Evolutionary conservation across 139 green algal species (phyloP), one percentile per base, ranked within the genome.

Genomic region (Chlamydomonas incerta): DNA sequence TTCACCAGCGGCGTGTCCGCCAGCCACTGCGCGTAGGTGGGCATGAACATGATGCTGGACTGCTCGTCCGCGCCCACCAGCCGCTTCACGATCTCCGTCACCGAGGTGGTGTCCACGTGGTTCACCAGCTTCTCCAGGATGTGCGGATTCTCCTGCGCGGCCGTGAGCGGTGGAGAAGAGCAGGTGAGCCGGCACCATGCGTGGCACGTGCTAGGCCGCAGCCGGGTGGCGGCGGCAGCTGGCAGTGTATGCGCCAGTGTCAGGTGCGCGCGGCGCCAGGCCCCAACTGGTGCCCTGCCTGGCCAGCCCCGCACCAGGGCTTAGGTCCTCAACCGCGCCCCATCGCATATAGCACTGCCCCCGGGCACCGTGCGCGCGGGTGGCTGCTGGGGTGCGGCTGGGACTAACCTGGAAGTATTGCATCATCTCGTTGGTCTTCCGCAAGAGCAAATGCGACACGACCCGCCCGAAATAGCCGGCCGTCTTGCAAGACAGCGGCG

Each of bases 381-480:
- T n/a, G n/a, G n/a, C n/a, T n/a, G n/a, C n/a, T n/a, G n/a, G n/a
- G n/a, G n/a, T n/a, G n/a, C n/a, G n/a, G n/a, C n/a, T n/a, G n/a
- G n/a, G n/a, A 50, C 41, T 50, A 50, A 88, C 72, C 76, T 95
- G 87, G 65, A 98, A 83, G 87, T 97, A 95, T 80, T 92, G 76
- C 81, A 96, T 92, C 82, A 95, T 89, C 80, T 96, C 94, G 52
- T 91, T 91, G 23, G 90, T 90, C 83, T 95, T 96, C 72, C 94
- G 90, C 66, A 95, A 77, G 58, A 99, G 88, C 75, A 99, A 91
- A 75, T 92, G 93, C 29, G 87, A 92, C n/a, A 98, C 88, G 8
- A 99, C 95, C 0, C 97, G 93, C 31, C 93, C 93, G 85, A 99
- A 99, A 86, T 99, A 99, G 33, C 97, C 97, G 8, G 97, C 95